A percentile compares a stretch with the other conserved stretches of the same genome.
Evolutionary conservation across 306 rosid species (phyloP).

Genomic region (Acacia confusa): DNA sequence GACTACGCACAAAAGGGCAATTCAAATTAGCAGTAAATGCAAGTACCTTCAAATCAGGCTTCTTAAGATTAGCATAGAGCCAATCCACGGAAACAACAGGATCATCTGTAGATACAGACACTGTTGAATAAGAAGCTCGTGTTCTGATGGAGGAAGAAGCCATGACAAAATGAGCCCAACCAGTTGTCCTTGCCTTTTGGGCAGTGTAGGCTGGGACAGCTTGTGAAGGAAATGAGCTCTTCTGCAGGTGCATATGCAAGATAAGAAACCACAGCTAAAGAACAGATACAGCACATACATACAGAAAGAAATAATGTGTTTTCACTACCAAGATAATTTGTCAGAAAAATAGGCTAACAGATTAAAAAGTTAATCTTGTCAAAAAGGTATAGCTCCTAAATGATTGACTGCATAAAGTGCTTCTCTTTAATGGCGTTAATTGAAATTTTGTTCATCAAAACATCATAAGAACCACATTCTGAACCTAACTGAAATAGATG

Average conservation of each 20-base stretch:
- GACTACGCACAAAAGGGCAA: background rate
- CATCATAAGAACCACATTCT: background rate
- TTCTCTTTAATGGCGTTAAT: background rate
- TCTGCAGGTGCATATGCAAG: conserved; percentile 47
- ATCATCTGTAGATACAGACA: conserved; percentile 55
- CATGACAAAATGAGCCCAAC: conserved; percentile 50
- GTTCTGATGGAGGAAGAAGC: conserved; percentile 62
- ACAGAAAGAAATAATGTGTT: conserved; percentile 3
- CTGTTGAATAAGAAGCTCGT: conserved; percentile 61
- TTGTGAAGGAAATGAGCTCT: conserved; percentile 36
- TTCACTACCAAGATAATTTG: background rate
- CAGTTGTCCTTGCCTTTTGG: conserved; percentile 33
- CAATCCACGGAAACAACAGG: conserved; percentile 94
- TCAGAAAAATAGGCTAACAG: background rate
- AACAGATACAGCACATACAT: background rate
- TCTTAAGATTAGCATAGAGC: conserved; percentile 83
- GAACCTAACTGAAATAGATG: background rate
- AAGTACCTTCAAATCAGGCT: conserved; percentile 77
- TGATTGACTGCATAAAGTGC: background rate
- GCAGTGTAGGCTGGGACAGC: conserved; percentile 39
- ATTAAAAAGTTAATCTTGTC: background rate
- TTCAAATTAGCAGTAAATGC: background rate
- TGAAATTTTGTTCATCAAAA: background rate
- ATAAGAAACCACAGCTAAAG: conserved; percentile 2
- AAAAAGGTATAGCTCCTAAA: background rate